Percentiles rank a stretch among this genome's conserved stretches.
Evolutionary conservation across 345 rosid genomes (phyloP).

Genomic region (Psidium friedrichsthalianum): DNA sequence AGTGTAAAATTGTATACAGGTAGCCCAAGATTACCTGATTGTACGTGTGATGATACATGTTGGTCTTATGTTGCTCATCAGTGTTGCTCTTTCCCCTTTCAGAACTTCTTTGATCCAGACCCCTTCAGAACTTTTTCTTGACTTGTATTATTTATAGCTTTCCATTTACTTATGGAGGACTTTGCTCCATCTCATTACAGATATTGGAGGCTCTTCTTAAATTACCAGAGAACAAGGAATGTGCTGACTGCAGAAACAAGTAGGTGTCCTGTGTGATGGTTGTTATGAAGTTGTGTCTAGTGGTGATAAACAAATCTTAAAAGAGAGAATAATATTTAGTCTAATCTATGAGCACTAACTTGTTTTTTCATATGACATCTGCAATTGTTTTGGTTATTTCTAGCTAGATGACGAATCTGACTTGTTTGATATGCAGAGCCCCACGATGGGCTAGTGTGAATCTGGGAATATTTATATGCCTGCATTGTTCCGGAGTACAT

Average conservation of each 20-base stretch:
- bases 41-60: neutral
- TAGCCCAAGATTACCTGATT: neutral
- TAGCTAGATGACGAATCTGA: neutral
- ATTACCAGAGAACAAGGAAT: slow-evolving; percentile 77
- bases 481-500: slow-evolving; percentile 93
- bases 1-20: neutral
- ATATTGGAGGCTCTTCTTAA: slow-evolving; percentile 81
- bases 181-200: slow-evolving; percentile 19
- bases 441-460: slow-evolving; percentile 99
- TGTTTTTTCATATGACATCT: neutral
- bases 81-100: neutral
- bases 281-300: neutral
- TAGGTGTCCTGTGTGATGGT: slow-evolving; percentile 19
- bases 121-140: neutral
- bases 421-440: slow-evolving; percentile 37
- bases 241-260: slow-evolving; percentile 97
- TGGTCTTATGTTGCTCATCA: neutral
- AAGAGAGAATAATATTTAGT: neutral
- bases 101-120: neutral
- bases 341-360: neutral
- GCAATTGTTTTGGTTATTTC: neutral
- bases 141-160: neutral
- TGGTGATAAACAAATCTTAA: neutral
- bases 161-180: neutral
- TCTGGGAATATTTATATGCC: slow-evolving; percentile 92